Percentiles rank a stretch among this genome's conserved stretches.
phyloP scores from a whole-genome alignment of 495 filamentous ascomycete species.

The Podospora fimiseda region DNA sequence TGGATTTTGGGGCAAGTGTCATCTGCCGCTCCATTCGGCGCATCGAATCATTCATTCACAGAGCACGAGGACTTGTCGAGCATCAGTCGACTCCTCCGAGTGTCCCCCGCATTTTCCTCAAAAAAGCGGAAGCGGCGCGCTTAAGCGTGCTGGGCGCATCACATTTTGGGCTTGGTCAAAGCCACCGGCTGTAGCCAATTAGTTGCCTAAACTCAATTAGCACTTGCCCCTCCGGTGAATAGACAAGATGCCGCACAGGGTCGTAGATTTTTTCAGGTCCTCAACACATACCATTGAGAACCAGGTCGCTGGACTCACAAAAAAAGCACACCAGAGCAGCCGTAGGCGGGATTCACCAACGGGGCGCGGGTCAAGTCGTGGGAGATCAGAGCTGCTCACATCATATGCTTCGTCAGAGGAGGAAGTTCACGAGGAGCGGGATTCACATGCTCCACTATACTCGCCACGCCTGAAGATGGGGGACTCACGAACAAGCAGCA shows the following conservation, averaged over 20 bases:
- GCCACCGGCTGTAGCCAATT: neutral
- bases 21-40: too few species aligned
- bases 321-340: slow-evolving; percentile 18
- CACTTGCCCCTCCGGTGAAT: slow-evolving; percentile 17
- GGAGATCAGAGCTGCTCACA: slow-evolving; percentile 25
- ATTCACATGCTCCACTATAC: slow-evolving; percentile 11
- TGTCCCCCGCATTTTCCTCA: slow-evolving; percentile 1
- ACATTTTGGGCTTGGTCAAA: neutral
- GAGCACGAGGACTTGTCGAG: too few species aligned
- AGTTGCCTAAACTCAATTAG: neutral
- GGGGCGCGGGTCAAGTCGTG: slow-evolving; percentile 17
- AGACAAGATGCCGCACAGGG: slow-evolving; percentile 45
- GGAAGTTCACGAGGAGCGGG: slow-evolving; percentile 20
- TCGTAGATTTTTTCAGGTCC: slow-evolving; percentile 43
- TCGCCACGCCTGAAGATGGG: slow-evolving; percentile 19
- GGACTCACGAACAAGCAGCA: slow-evolving; percentile 25
- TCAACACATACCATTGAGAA: slow-evolving; percentile 31
- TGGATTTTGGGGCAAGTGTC: too few species aligned
- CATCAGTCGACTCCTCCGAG: too few species aligned
- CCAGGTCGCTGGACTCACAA: slow-evolving; percentile 26
- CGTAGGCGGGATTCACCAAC: slow-evolving; percentile 22
- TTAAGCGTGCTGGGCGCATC: neutral
- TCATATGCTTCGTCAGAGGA: slow-evolving; percentile 32
- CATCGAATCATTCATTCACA: too few species aligned
- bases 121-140: slow-evolving; percentile 1